Evolutionary conservation across 257 asterid genomes (phyloP), one percentile per base, ranked within the genome.

Genomic region (Pogostemon cablin): DNA sequence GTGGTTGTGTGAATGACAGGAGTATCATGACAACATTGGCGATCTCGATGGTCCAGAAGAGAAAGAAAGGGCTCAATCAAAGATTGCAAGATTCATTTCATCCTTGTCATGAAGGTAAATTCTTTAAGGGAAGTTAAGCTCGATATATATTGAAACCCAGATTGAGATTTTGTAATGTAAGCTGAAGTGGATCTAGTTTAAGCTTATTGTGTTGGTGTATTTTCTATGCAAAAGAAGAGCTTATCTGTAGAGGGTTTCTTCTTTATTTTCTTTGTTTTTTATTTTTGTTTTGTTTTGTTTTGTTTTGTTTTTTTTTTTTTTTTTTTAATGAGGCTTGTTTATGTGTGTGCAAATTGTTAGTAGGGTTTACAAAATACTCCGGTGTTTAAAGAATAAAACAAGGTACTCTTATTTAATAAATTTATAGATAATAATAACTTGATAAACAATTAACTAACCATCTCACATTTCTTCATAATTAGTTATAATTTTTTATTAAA

Each of bases 11-110:
- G 62, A 56, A 67, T 67, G 35, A 12, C 87, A 91, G 97, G 98
- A 95, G 81, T 95, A 89, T 75, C 95, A 89, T 25, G 96, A 89
- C 86, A 84, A 89, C 66, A 90, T 91, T 15, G 99, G 99, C 10
- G 99, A 95, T 79, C 89, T 91, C 66, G 96, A 87, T 42, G 99
- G 99, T 8, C 98, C 98, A 25, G 99, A 95, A 79, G 98, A 95
- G 93, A 95, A 81, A 77, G 99, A 95, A 75, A 89, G 93, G 76
- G 88, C 88, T 11, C 98, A 86, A 65, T 75, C 93, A 3, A 95
- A 85, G 82, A 81, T 89, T 77, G 81, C 81, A 44, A 91, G 77
- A 68, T 95, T 95, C 80, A 84, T 95, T 44, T 80, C 93, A 0
- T 90, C 97, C 37, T 75, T 93, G 71, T 6, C 78, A 35, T 85